Evolutionary conservation across 805 yeast species (phyloP).

Genomic region (Candida michaelii): DNA sequence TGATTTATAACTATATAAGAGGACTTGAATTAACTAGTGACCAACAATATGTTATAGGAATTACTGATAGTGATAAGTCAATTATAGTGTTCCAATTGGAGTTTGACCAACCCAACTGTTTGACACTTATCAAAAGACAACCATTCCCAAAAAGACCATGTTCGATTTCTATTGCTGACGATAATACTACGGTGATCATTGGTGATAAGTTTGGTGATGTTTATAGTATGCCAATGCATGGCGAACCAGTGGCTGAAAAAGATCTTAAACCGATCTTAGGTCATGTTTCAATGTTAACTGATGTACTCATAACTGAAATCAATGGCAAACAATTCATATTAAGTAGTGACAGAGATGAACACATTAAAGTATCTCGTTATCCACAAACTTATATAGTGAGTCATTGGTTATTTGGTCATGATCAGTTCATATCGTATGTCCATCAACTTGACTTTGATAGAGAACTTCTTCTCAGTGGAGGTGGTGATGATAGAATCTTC

Average conservation of each 20-base stretch:
- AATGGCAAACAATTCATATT: constrained; percentile 54
- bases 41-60: constrained; percentile 53
- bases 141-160: constrained; percentile 92
- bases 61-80: constrained; percentile 84
- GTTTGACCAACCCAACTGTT: constrained; percentile 35
- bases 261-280: constrained; percentile 72
- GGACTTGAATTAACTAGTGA: constrained; percentile 56
- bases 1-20: constrained; percentile 66
- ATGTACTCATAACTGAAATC: constrained; percentile 46
- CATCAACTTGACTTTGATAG: constrained; percentile 53
- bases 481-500: constrained; percentile 79
- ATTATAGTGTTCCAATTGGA: constrained; percentile 58
- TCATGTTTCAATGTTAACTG: constrained; percentile 96
- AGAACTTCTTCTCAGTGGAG: constrained; percentile 69
- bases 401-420: constrained; percentile 83
- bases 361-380: constrained; percentile 76
- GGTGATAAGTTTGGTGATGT: constrained; percentile 98
- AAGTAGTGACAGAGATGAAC: constrained; percentile 95
- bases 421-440: constrained; percentile 73
- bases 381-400: constrained; percentile 80
- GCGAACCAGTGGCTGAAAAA: constrained; percentile 42
- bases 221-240: constrained; percentile 53
- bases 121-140: constrained; percentile 64
- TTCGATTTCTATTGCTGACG: constrained; percentile 60
- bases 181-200: constrained; percentile 54